Percentiles rank a stretch among this genome's conserved stretches.
Conservation (phyloP, 495 filamentous ascomycete genomes). For the Clavariopsis aquatica region DNA sequence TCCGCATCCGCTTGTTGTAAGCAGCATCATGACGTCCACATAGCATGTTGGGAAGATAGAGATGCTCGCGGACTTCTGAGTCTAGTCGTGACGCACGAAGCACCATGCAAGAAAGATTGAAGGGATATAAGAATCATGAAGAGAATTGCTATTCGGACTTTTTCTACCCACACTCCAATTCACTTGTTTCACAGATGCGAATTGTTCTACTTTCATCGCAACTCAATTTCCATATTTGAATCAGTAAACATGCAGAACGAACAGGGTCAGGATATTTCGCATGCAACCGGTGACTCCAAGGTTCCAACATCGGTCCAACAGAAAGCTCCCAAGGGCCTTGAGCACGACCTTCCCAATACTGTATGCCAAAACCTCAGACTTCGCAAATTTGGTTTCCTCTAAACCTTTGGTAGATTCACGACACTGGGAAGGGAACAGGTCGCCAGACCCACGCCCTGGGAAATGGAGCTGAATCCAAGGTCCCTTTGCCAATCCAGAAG, state of each 20-base stretch:
- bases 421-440: conserved; percentile 35
- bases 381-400: background rate
- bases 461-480: conserved; percentile 29
- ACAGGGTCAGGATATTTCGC: conserved; percentile 38
- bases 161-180: background rate
- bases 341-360: conserved; percentile 34
- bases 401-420: conserved; percentile 12
- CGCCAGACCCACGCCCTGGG: conserved; percentile 40
- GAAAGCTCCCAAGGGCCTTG: conserved; percentile 35
- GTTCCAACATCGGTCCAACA: conserved; percentile 38
- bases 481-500: conserved; percentile 40
- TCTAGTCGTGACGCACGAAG: background rate
- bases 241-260: conserved; percentile 39
- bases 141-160: background rate
- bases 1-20: background rate
- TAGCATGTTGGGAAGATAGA: background rate
- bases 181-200: background rate
- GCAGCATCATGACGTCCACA: background rate
- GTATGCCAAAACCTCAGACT: too few species aligned
- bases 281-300: conserved; percentile 39
- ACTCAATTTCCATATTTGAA: background rate
- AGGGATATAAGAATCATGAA: background rate
- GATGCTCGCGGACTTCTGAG: background rate
- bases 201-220: background rate
- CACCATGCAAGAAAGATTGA: background rate